phyloP scores from a whole-genome alignment of 176 grass and related monocot genomes.

The Bothriochloa decipiens region DNA sequence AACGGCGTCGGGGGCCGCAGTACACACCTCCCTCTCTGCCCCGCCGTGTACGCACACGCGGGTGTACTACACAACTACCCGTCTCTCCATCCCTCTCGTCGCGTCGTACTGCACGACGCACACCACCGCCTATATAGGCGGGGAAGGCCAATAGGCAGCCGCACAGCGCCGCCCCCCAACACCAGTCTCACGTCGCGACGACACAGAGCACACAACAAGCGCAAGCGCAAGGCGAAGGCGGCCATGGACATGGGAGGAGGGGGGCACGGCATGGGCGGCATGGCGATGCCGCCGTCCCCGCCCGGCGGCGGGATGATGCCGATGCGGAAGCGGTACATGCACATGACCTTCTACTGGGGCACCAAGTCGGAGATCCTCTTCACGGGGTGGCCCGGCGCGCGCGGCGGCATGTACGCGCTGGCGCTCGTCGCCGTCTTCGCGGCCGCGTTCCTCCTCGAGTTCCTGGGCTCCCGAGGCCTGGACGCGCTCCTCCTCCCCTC shows the following conservation, averaged over 20 bases:
- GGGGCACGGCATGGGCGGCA: conserved; percentile 43
- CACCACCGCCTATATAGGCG: not conserved
- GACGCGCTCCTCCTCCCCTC: conserved; percentile 30
- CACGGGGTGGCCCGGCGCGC: conserved; percentile 60
- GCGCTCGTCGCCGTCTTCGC: conserved; percentile 58
- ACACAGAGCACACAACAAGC: too few relatives aligned
- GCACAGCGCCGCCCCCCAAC: not conserved
- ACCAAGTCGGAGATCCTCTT: conserved; percentile 83
- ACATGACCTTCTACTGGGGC: conserved; percentile 99
- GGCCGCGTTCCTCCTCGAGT: conserved; percentile 59
- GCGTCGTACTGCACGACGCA: conserved; percentile 21
- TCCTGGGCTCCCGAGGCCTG: conserved; percentile 44
- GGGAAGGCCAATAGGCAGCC: too few relatives aligned
- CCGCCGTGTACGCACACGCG: conserved; percentile 21
- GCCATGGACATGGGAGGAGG: conserved; percentile 46
- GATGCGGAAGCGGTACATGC: conserved; percentile 46
- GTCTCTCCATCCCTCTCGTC: not conserved
- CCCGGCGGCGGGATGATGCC: not conserved
- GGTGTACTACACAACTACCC: not conserved
- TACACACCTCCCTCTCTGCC: conserved; percentile 1
- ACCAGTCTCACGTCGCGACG: not conserved
- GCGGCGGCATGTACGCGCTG: conserved; percentile 80
- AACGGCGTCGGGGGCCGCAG: not conserved
- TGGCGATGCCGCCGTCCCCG: not conserved
- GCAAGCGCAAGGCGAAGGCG: not conserved